phyloP scores from a whole-genome alignment of 306 rosid genomes.

The Leucaena leucocephala region DNA sequence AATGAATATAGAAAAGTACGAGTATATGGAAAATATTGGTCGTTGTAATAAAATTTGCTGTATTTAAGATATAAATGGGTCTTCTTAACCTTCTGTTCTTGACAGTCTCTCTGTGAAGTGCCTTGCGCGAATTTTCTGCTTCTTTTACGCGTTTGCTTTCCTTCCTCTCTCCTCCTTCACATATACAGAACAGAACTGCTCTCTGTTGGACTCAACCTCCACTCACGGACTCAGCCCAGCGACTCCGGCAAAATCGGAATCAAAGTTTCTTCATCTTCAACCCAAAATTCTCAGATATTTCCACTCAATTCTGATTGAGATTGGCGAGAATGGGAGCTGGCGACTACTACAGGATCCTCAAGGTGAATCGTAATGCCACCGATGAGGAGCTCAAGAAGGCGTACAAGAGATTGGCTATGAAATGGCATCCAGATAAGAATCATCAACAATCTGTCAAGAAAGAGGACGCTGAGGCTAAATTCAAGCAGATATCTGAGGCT shows the following conservation, averaged over 20 bases:
- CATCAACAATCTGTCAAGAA: constrained; percentile 40
- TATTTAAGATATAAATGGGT: neutral
- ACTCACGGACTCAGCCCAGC: constrained; percentile 28
- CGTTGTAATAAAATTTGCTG: neutral
- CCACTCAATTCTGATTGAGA: neutral
- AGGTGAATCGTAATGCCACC: constrained; percentile 61
- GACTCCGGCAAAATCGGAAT: neutral
- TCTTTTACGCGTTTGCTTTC: constrained; percentile 15
- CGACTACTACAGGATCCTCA: constrained; percentile 74
- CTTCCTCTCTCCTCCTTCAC: neutral
- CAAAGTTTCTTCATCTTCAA: constrained; percentile 1
- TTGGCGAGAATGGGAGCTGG: constrained; percentile 50
- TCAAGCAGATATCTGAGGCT: constrained; percentile 75
- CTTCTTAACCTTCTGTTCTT: neutral
- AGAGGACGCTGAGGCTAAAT: constrained; percentile 68
- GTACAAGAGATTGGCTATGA: constrained; percentile 66
- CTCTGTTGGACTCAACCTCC: neutral
- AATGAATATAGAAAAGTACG: no score
- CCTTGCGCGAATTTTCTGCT: constrained; percentile 29
- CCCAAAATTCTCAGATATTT: neutral
- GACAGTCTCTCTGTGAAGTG: neutral
- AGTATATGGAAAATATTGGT: no score
- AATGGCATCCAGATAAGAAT: constrained; percentile 83
- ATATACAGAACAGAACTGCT: neutral
- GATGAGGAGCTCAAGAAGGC: constrained; percentile 78